phyloP scores from a whole-genome alignment of 108 stramenopile genomes.

The Aurantiochytrium sp. region DNA sequence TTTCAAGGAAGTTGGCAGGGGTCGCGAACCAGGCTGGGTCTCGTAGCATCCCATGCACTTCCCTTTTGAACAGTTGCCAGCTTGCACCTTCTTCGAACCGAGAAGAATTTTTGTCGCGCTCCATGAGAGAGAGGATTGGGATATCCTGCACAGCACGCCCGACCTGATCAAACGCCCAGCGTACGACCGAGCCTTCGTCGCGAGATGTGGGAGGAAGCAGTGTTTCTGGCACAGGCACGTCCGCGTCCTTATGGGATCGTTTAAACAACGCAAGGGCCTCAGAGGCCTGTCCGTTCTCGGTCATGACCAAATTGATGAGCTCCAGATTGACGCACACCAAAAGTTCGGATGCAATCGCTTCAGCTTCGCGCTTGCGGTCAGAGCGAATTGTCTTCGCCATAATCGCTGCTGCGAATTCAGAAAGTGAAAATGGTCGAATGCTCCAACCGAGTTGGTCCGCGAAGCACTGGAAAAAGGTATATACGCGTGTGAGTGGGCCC shows the following conservation, averaged over 20 bases:
- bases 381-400: neutral
- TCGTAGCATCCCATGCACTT: neutral
- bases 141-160: neutral
- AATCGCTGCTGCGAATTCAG: neutral
- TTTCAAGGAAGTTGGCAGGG: neutral
- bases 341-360: neutral
- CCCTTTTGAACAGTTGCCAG: neutral
- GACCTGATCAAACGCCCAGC: neutral
- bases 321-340: neutral
- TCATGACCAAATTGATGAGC: neutral
- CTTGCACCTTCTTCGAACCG: neutral
- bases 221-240: neutral
- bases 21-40: neutral
- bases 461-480: slow-evolving; percentile 1
- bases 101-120: neutral
- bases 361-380: neutral
- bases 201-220: neutral
- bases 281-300: neutral
- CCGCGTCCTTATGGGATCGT: neutral
- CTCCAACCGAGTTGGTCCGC: neutral
- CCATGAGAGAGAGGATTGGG: neutral
- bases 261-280: neutral
- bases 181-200: neutral
- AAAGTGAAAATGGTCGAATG: neutral
- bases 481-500: neutral